Evolutionary conservation across 1,139 yeast species (phyloP).

Genomic region (Debaryomyces nepalensis): DNA sequence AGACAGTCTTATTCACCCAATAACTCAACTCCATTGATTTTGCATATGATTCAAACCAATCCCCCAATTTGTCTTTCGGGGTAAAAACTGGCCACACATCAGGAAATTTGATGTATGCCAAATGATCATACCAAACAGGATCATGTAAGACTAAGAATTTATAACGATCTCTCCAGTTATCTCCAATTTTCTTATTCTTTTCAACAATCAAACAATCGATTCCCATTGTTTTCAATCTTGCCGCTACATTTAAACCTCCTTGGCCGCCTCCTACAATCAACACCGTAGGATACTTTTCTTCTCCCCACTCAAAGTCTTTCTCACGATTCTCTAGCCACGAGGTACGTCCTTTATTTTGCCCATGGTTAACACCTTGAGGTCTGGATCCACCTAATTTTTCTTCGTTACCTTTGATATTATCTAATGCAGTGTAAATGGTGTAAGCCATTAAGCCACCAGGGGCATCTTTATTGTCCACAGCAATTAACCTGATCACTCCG

Average conservation of each 20-base stretch:
- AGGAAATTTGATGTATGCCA: conserved; percentile 44
- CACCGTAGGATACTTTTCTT: conserved; percentile 39
- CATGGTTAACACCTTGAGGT: conserved; percentile 42
- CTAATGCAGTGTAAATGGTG: conserved; percentile 38
- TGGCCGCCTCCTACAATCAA: conserved; percentile 52
- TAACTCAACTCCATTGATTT: conserved; percentile 42
- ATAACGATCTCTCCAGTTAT: conserved; percentile 51
- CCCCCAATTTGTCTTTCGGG: conserved; percentile 48
- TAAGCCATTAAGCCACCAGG: conserved; percentile 31
- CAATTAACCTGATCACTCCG: conserved; percentile 35
- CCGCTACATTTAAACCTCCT: conserved; percentile 46
- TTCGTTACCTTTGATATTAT: conserved; percentile 36
- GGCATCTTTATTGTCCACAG: conserved; percentile 27
- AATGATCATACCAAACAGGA: conserved; percentile 47
- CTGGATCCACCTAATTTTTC: conserved; percentile 36
- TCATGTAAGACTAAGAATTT: conserved; percentile 48
- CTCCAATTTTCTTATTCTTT: conserved; percentile 40
- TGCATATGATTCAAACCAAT: conserved; percentile 45
- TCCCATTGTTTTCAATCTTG: conserved; percentile 45
- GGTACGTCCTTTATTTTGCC: conserved; percentile 36
- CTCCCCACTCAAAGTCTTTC: conserved; percentile 29
- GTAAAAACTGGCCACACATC: conserved; percentile 46
- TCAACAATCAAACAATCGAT: conserved; percentile 42
- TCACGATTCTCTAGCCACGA: conserved; percentile 35
- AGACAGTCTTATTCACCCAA: conserved; percentile 37